Evolutionary conservation across 2,329 filamentous ascomycete species (phyloP).

Genomic region (Hypoxylon sp.): DNA sequence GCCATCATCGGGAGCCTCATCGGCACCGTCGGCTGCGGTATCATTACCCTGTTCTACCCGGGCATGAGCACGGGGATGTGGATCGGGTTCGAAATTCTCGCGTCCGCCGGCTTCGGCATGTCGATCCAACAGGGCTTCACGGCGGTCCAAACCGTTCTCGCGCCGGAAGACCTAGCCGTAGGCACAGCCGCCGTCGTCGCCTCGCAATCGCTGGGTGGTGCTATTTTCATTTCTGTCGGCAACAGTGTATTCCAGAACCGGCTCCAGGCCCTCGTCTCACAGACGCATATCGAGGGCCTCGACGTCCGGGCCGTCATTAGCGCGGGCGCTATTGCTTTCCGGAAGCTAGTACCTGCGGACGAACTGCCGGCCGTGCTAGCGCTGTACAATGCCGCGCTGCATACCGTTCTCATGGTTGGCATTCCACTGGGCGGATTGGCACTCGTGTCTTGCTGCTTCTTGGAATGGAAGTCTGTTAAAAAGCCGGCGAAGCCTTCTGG

Average conservation of each 20-base stretch:
- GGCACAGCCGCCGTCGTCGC: slow-evolving; percentile 61
- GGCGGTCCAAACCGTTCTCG: slow-evolving; percentile 59
- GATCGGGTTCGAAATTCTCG: slow-evolving; percentile 55
- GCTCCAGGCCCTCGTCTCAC: slow-evolving; percentile 44
- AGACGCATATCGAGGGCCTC: slow-evolving; percentile 40
- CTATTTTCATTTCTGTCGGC: slow-evolving; percentile 63
- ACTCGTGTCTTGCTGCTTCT: slow-evolving; percentile 43
- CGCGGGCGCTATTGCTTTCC: slow-evolving; percentile 49
- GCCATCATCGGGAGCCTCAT: slow-evolving; percentile 50
- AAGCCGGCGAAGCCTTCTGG: slow-evolving; percentile 16
- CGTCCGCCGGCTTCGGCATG: slow-evolving; percentile 57
- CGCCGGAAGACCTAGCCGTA: slow-evolving; percentile 58
- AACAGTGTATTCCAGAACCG: slow-evolving; percentile 60
- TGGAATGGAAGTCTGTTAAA: slow-evolving; percentile 51
- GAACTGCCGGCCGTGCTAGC: slow-evolving; percentile 39
- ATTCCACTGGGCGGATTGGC: slow-evolving; percentile 46
- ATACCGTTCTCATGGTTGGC: slow-evolving; percentile 44
- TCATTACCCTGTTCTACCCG: slow-evolving; percentile 55
- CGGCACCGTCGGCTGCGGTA: slow-evolving; percentile 56
- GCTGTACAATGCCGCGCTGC: slow-evolving; percentile 45
- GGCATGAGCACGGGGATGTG: slow-evolving; percentile 55
- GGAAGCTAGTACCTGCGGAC: slow-evolving; percentile 41
- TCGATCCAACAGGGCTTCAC: slow-evolving; percentile 59
- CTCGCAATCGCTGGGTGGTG: slow-evolving; percentile 61
- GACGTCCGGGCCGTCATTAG: slow-evolving; percentile 41